Evolutionary conservation across 495 filamentous ascomycete species (phyloP), one percentile per base, ranked within the genome.

Genomic region (Letharia lupina): DNA sequence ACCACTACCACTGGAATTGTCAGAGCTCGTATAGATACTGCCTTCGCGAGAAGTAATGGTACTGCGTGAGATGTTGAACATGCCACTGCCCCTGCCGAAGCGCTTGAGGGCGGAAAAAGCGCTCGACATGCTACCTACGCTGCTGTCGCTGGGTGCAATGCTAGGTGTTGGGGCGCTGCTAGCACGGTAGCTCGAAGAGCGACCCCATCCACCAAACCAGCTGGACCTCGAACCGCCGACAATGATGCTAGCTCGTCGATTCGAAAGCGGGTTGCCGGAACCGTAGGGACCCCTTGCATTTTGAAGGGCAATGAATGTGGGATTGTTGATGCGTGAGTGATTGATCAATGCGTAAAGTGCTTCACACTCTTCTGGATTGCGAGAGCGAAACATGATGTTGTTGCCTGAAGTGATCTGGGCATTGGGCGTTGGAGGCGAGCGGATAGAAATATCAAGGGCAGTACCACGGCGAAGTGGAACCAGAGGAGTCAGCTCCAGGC

Each of bases 371-470:
- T 84, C 80, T 3, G 85, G 79, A 45, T 82, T 87, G 37, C 87
- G 82, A 10, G 90, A 90, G n/a, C 95, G 90, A 79, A 96, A 92
- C 82, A 93, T 91, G 67, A 91, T 86, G 71, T 90, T 91, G 67
- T 83, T 87, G 68, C 85, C 86, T 59, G 85, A 81, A n/a, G 83
- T 84, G 44, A 91, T 80, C 65, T 85, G 84, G 3, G 89, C 91
- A 42, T 86, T 85, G 9, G 84, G 72, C 20, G 86, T 91, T 18
- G 87, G 88, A 28, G 87, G 86, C 15, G 92, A 96, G 56, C 90
- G 86, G 70, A 99, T 91, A 60, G 93, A 93, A 61, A 99, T 91
- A 73, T 99, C 94, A 42, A 98, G 82, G 31, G 89, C 93, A 28
- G 89, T 97, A 61, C 92, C 92, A 58, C 91, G 86, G 67, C 93